Base-by-base conservation (phyloP, 805 yeast species). In the Kodamaea neixiangensis region DNA sequence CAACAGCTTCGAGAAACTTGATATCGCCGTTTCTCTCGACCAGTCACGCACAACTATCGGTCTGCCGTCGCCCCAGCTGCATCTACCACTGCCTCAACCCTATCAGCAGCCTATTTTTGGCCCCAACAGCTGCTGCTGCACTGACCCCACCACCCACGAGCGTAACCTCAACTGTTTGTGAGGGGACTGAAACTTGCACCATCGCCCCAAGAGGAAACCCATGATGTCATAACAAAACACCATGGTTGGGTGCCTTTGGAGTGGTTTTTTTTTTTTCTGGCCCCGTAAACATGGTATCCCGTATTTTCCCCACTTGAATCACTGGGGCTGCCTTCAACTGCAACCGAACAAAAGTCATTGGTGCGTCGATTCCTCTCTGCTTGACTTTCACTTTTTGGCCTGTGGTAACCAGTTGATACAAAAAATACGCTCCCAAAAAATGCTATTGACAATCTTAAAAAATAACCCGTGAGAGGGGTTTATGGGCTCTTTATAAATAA, bases 391-490 rank as follows among this genome's bases (percentile, higher is more conserved):
- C 41, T 37, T 37, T 37, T 37, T 37, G 20, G 7, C 41, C n/a
- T 17, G 7, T 42, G 45, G 45, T 42, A 42, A 42, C 45, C 45
- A 42, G 19, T 42, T 42, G 45, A 42, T 42, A 31, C 25, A 40
- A 19, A 42, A 42, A 42, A 42, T 25, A 25, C 3, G 31, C 31
- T 25, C 31, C 31, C 7, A 37, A 37, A 37, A 37, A 17, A 15
- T 17, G 21, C 21, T 17, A 37, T 19, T 37, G 41, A 37, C 41
- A 37, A 37, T 37, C 19, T 7, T 15, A 37, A 37, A 37, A 37
- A 15, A 37, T 15, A 37, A 20, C 14, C 10, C 25, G 13, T 29
- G 19, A 42, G 45, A 42, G 45, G 45, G 45, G 45, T 18, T 15
- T 13, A 34, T 25, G 31, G 11, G 31, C 31, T 19, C 37, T 37